These are phyloP conservation scores for Sutorius australiensis DNA, from an alignment of 768 basidiomycete genomes.

Conservation along the genomic window DNA sequence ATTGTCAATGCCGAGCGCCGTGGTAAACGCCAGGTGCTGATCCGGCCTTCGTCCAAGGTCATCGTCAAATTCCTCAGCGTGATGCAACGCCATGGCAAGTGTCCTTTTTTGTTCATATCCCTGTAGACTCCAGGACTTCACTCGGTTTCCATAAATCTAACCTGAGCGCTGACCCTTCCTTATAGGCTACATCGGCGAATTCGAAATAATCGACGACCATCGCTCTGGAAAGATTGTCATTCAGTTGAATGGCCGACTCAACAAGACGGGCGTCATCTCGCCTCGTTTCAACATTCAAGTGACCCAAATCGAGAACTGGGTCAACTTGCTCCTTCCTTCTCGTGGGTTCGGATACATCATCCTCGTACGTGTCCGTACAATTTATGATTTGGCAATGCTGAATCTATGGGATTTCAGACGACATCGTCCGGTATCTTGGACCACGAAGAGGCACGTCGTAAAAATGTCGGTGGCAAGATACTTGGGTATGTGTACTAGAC, in stretches of 20 bases:
- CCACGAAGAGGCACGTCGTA: conserved; percentile 98
- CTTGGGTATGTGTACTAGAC: conserved; percentile 87
- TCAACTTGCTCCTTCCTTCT: conserved; percentile 93
- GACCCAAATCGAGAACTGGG: conserved; percentile 91
- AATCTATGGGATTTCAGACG: conserved; percentile 49
- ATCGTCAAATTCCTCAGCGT: conserved; percentile 96
- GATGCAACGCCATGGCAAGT: conserved; percentile 97
- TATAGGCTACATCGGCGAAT: conserved; percentile 95
- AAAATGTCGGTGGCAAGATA: conserved; percentile 96
- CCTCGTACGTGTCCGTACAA: conserved; percentile 53
- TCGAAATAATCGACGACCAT: conserved; percentile 98
- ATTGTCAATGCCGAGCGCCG: conserved; percentile 99
- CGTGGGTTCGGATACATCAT: conserved; percentile 97
- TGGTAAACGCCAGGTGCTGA: conserved; percentile 98
- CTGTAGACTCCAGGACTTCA: too few species aligned
- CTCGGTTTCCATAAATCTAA: neutral
- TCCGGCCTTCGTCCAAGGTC: conserved; percentile 97
- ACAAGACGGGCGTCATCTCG: conserved; percentile 99
- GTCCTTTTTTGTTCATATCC: neutral
- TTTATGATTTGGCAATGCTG: neutral
- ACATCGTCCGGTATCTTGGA: conserved; percentile 98
- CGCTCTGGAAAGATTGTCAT: conserved; percentile 97
- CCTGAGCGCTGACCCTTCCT: neutral
- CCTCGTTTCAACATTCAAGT: conserved; percentile 97
- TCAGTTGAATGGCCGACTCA: conserved; percentile 96